Evolutionary conservation across 352 stramenopile species (phyloP).

Genomic region (Vaucheria bursata): DNA sequence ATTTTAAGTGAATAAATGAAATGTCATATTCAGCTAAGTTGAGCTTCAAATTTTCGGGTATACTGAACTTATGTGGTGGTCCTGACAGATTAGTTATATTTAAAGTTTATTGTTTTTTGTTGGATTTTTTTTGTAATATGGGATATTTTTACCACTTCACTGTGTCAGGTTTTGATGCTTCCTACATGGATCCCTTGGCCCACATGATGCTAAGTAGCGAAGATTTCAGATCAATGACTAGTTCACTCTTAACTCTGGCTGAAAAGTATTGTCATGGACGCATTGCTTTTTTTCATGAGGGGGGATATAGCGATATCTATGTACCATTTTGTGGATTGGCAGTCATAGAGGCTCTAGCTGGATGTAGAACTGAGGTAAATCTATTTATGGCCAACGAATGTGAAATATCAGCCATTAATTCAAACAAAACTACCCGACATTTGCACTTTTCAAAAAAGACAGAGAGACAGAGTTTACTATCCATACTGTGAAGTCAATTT

Average conservation of each 20-base stretch:
- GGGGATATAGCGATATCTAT: slow-evolving; percentile 67
- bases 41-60: no score
- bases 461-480: no score
- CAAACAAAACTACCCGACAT: neutral
- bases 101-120: no score
- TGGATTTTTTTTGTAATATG: no score
- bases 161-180: slow-evolving; percentile 53
- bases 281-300: slow-evolving; percentile 64
- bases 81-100: no score
- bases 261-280: slow-evolving; percentile 53
- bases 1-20: no score
- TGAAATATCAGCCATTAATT: neutral
- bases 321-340: slow-evolving; percentile 76
- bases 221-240: slow-evolving; percentile 61
- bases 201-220: slow-evolving; percentile 70
- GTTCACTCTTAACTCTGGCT: slow-evolving; percentile 54
- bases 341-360: slow-evolving; percentile 55
- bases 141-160: no score
- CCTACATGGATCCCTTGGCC: slow-evolving; percentile 65
- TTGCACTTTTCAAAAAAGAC: neutral
- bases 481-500: no score
- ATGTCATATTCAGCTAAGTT: no score
- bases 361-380: neutral
- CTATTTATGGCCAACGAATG: neutral
- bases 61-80: no score